These are phyloP conservation scores for Fusarium sp. DNA, from an alignment of 2,329 filamentous ascomycete species.

Conservation along the genomic window DNA sequence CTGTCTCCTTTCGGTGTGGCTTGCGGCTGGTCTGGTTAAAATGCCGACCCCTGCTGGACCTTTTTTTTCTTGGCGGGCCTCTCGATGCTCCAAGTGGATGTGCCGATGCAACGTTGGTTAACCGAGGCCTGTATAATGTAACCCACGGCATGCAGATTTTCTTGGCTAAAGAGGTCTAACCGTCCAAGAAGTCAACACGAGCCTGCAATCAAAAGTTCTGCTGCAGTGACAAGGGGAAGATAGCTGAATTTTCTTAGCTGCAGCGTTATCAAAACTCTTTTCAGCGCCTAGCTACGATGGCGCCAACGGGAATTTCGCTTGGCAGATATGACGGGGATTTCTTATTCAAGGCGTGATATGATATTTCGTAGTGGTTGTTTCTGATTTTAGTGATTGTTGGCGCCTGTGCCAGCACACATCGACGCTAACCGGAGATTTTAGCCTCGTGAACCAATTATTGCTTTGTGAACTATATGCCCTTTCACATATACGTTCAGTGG, in stretches of 20 bases:
- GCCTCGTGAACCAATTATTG: background rate
- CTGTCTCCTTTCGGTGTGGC: background rate
- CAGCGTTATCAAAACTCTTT: constrained; percentile 13
- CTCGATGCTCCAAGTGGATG: background rate
- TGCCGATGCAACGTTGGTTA: background rate
- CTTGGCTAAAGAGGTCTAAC: background rate
- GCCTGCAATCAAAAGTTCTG: constrained; percentile 33
- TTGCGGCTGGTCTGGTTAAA: background rate
- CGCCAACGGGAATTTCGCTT: background rate
- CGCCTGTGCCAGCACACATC: background rate
- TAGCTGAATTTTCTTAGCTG: constrained; percentile 2
- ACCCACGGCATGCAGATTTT: background rate
- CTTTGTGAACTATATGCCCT: background rate
- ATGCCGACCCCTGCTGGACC: background rate
- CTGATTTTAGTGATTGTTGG: background rate
- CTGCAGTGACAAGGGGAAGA: background rate
- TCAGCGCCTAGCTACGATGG: constrained; percentile 1
- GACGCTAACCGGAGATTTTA: constrained; percentile 6
- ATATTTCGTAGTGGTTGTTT: background rate
- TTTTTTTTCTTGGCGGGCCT: background rate
- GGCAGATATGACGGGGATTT: background rate
- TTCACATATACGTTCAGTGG: background rate
- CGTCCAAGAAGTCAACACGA: constrained; percentile 17
- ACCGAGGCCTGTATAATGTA: constrained; percentile 11
- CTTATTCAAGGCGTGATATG: background rate